Conservation (phyloP, 768 basidiomycete genomes). For the Pleurotus tuoliensis region DNA sequence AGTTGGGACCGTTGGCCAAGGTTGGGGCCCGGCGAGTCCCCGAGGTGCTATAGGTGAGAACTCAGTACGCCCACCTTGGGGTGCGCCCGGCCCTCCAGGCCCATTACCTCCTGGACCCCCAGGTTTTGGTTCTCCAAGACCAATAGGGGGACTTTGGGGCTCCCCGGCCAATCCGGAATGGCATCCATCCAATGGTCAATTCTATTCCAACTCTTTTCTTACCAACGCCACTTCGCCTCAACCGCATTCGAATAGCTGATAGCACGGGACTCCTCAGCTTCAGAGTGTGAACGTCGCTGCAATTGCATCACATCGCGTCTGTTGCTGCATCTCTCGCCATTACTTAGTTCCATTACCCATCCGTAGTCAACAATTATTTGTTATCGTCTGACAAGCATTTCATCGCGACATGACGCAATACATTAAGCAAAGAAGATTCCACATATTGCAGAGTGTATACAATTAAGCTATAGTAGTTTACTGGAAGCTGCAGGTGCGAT, state of each 20-base stretch:
- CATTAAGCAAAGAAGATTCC: conserved; percentile 6
- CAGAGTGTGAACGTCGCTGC: background rate
- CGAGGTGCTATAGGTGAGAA: conserved; percentile 35
- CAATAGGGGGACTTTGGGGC: conserved; percentile 36
- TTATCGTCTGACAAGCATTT: conserved; percentile 6
- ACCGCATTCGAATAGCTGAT: conserved; percentile 22
- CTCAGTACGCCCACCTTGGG: conserved; percentile 43
- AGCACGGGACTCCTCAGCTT: background rate
- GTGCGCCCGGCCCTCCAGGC: conserved; percentile 33
- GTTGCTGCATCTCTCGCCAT: conserved; percentile 7
- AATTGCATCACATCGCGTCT: background rate
- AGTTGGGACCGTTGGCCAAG: conserved; percentile 38
- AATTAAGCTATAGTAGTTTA: conserved; percentile 62
- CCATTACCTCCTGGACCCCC: conserved; percentile 15
- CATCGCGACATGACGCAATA: conserved; percentile 2
- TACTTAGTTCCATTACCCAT: background rate
- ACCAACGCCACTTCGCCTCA: conserved; percentile 46
- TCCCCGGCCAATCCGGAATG: conserved; percentile 34
- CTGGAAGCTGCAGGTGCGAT: conserved; percentile 91
- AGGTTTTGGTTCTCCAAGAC: conserved; percentile 16
- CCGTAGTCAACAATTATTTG: conserved; percentile 1
- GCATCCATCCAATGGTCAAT: conserved; percentile 40
- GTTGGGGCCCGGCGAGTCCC: conserved; percentile 48
- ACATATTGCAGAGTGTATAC: background rate
- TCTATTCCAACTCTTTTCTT: conserved; percentile 45